A percentile compares a stretch with the other conserved stretches of the same genome.
Conservation (phyloP, 495 filamentous ascomycete genomes). For the Gamarada debralockiae region DNA sequence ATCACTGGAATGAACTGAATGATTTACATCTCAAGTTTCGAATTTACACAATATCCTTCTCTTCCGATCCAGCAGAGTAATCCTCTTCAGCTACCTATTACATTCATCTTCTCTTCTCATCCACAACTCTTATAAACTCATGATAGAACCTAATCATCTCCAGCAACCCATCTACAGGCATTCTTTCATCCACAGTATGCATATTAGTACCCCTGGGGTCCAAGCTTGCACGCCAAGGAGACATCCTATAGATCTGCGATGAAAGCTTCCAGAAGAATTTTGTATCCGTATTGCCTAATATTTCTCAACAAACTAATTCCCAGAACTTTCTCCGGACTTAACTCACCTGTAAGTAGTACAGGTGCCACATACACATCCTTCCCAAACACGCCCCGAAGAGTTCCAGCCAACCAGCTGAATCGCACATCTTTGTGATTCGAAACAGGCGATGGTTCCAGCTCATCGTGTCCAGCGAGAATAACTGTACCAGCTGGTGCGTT, state of each 20-base stretch:
- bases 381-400: constrained; percentile 56
- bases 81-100: background rate
- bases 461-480: constrained; percentile 37
- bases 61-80: background rate
- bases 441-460: constrained; percentile 57
- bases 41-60: too few species aligned
- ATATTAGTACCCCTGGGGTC: constrained; percentile 37
- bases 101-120: constrained; percentile 2
- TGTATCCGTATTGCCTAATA: constrained; percentile 59
- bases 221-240: constrained; percentile 38
- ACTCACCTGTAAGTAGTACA: constrained; percentile 60
- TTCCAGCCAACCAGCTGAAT: constrained; percentile 52
- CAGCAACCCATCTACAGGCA: constrained; percentile 20
- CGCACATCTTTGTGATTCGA: constrained; percentile 23
- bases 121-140: background rate
- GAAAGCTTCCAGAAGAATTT: constrained; percentile 65
- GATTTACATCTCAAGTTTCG: too few species aligned
- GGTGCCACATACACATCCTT: constrained; percentile 58
- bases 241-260: constrained; percentile 60
- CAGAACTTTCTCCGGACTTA: too few species aligned
- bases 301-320: too few species aligned
- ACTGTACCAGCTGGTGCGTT: constrained; percentile 31
- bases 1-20: too few species aligned
- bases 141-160: constrained; percentile 6
- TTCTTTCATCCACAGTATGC: constrained; percentile 59